These are phyloP conservation scores for Chrysoporthe cubensis DNA, from an alignment of 2,329 filamentous ascomycete species.

Conservation along the genomic window DNA sequence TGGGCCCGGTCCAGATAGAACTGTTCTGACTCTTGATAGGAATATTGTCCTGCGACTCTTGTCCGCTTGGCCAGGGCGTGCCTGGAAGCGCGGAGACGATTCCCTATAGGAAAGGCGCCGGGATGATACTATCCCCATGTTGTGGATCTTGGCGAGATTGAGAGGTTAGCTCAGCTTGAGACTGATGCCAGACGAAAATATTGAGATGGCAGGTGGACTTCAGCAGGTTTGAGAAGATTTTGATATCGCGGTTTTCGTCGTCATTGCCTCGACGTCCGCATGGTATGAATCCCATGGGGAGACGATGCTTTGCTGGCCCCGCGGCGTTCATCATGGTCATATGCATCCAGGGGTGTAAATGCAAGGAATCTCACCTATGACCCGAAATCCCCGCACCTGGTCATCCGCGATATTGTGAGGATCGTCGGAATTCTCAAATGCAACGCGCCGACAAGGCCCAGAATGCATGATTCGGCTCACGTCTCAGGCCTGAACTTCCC, in stretches of 20 bases:
- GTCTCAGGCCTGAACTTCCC: slow-evolving; percentile 61
- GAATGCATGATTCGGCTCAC: slow-evolving; percentile 33
- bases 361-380: slow-evolving; percentile 6
- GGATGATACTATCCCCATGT: background rate
- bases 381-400: background rate
- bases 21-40: background rate
- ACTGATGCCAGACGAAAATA: too few relatives aligned
- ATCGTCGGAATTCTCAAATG: background rate
- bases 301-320: slow-evolving; percentile 42
- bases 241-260: slow-evolving; percentile 53
- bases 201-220: slow-evolving; percentile 9
- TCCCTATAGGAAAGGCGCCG: background rate
- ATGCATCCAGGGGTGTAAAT: slow-evolving; percentile 13
- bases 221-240: slow-evolving; percentile 44
- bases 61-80: background rate
- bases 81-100: background rate
- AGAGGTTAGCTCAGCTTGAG: slow-evolving; percentile 2
- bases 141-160: background rate
- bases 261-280: slow-evolving; percentile 39
- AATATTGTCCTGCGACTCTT: background rate
- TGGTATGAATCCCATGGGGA: slow-evolving; percentile 35
- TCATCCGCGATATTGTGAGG: background rate
- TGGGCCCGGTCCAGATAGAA: background rate
- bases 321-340: slow-evolving; percentile 43
- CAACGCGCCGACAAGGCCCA: background rate